Base-by-base conservation (phyloP, 179 eudicot genomes). In the Pouteria campechiana region DNA sequence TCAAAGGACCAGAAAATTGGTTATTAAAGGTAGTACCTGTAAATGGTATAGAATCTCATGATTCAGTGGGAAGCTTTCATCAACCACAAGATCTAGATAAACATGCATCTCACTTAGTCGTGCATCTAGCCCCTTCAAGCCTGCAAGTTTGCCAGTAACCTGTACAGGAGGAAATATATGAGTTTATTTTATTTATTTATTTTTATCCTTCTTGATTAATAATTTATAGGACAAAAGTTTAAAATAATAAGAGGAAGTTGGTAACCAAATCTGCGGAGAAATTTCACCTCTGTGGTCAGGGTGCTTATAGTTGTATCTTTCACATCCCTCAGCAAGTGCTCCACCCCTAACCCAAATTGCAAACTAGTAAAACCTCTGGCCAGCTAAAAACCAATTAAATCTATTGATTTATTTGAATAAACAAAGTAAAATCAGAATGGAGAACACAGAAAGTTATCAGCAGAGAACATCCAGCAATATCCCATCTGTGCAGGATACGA, bases 321-420 rank as follows among this genome's bases (percentile, higher is more conserved):
- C 72, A 88, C 97, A 54, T 88, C 97, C 63, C 97, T 88, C 19
- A 88, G 74, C 75, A 88, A 74, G 78, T 88, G 97, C 54, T 88
- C 97, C 51, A 88, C 94, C 14, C 97, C 97, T 88, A 41, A 18
- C 3, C 30, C 17, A 12, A 13, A 11, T 25, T 42, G 47, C 47
- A 42, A n/a, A n/a, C n/a, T n/a, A n/a, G n/a, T n/a, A n/a, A n/a
- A n/a, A n/a, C n/a, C n/a, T n/a, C n/a, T n/a, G n/a, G n/a, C n/a
- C n/a, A n/a, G n/a, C n/a, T n/a, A n/a, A n/a, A n/a, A n/a, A n/a
- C n/a, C n/a, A n/a, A n/a, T n/a, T n/a, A n/a, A n/a, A n/a, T n/a
- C n/a, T n/a, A n/a, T n/a, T n/a, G n/a, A n/a, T n/a, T n/a, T n/a
- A n/a, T n/a, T n/a, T n/a, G n/a, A n/a, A n/a, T n/a, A n/a, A n/a